These are phyloP conservation scores for Macrotyloma uniflorum DNA, from an alignment of 306 rosid genomes.

Conservation along the genomic window DNA sequence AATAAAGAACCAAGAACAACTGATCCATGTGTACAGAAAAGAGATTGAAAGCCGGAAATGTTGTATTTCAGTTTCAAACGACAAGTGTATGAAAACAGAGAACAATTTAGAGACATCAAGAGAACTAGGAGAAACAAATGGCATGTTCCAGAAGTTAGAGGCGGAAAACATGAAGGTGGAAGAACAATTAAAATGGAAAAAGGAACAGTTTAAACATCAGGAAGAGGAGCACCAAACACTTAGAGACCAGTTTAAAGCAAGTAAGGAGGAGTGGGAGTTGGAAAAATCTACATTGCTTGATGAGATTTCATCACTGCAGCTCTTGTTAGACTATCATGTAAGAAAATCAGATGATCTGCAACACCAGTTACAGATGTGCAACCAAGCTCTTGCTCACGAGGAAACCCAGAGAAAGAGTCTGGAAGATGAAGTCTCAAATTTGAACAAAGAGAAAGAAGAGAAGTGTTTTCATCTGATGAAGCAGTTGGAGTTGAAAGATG, in stretches of 20 bases:
- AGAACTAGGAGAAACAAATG: conserved; percentile 49
- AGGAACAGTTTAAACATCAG: conserved; percentile 22
- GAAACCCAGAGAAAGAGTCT: neutral
- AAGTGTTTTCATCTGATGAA: conserved; percentile 45
- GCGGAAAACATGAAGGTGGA: neutral
- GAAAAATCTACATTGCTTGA: conserved; percentile 59
- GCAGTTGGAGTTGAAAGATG: conserved; percentile 63
- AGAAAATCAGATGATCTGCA: conserved; percentile 45
- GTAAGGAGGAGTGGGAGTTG: conserved; percentile 60
- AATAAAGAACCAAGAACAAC: conserved; percentile 51
- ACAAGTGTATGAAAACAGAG: conserved; percentile 58
- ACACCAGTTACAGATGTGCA: neutral
- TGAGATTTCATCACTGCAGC: conserved; percentile 60
- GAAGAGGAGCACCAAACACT: conserved; percentile 68
- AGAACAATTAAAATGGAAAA: neutral
- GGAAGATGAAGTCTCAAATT: neutral
- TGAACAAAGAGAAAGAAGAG: conserved; percentile 52
- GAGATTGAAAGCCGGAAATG: conserved; percentile 59
- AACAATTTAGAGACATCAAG: conserved; percentile 36
- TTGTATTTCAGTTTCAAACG: conserved; percentile 42
- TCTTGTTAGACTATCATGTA: conserved; percentile 56
- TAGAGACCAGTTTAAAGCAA: conserved; percentile 47
- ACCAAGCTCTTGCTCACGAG: neutral
- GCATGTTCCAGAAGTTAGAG: conserved; percentile 4
- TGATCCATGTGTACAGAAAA: conserved; percentile 39